Conservation (phyloP, 495 filamentous ascomycete species). For the Corynascus novoguineensis region DNA sequence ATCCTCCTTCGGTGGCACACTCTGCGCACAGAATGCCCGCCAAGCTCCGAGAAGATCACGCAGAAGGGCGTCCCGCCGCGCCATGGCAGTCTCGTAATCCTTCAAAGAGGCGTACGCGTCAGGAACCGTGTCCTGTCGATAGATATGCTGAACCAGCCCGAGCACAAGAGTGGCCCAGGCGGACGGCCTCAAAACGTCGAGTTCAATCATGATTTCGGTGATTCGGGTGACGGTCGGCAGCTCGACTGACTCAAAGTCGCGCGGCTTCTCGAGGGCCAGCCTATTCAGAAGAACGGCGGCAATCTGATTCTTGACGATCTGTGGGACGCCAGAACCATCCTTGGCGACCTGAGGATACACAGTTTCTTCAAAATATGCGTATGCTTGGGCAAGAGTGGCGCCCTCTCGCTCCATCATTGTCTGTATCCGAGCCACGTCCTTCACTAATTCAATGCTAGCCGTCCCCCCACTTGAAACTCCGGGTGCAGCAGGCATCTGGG, state of each 20-base stretch:
- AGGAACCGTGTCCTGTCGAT: conserved; percentile 23
- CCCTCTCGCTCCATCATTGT: conserved; percentile 31
- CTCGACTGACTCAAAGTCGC: conserved; percentile 26
- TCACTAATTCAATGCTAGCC: conserved; percentile 19
- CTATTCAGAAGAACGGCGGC: conserved; percentile 24
- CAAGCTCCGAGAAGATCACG: conserved; percentile 39
- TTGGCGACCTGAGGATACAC: conserved; percentile 29
- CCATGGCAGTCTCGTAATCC: conserved; percentile 25
- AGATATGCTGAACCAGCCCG: conserved; percentile 30
- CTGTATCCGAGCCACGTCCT: conserved; percentile 32
- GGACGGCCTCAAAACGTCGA: conserved; percentile 26
- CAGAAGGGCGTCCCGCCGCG: conserved; percentile 30
- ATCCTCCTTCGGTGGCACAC: conserved; percentile 12
- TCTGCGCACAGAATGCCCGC: conserved; percentile 32
- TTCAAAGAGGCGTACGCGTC: conserved; percentile 21
- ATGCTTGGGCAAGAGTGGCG: conserved; percentile 28
- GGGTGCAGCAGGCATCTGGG: neutral
- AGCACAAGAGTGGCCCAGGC: conserved; percentile 33
- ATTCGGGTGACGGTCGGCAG: conserved; percentile 40
- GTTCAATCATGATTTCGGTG: conserved; percentile 32
- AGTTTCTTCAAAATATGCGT: conserved; percentile 36
- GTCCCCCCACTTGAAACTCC: neutral
- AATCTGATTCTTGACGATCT: conserved; percentile 18
- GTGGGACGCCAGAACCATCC: conserved; percentile 16
- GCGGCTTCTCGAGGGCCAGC: conserved; percentile 30